Conservation (phyloP, 2,329 filamentous ascomycete species). For the Lasiodiplodia theobromae region DNA sequence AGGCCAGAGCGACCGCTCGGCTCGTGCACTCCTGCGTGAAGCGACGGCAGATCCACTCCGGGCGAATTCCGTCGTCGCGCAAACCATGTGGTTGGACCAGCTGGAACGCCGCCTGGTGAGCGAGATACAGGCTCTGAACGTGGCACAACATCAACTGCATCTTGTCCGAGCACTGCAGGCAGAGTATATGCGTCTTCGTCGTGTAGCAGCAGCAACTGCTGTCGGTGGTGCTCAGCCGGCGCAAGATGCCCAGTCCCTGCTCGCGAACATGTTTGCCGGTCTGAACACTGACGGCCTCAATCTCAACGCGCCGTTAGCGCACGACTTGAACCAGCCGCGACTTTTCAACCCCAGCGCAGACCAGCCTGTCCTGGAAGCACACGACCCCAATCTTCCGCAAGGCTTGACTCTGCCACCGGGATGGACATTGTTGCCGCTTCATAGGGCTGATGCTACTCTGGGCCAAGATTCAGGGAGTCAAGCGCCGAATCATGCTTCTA, state of each 20-base stretch:
- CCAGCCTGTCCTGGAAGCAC: conserved; percentile 42
- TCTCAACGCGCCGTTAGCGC: conserved; percentile 38
- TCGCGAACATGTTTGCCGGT: conserved; percentile 39
- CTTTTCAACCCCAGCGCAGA: conserved; percentile 33
- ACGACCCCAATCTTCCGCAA: conserved; percentile 44
- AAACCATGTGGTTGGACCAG: conserved; percentile 66
- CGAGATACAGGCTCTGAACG: conserved; percentile 69
- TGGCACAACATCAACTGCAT: conserved; percentile 71
- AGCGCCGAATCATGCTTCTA: neutral
- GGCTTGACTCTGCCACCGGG: conserved; percentile 47
- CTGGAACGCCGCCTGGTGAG: conserved; percentile 73
- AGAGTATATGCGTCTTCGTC: conserved; percentile 28
- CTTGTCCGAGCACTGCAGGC: conserved; percentile 61
- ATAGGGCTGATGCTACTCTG: neutral
- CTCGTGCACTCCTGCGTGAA: conserved; percentile 16
- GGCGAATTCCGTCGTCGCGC: conserved; percentile 49
- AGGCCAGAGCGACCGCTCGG: conserved; percentile 1
- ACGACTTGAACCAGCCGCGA: conserved; percentile 26
- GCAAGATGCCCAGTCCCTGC: conserved; percentile 41
- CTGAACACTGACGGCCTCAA: conserved; percentile 39
- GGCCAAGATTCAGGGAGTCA: neutral
- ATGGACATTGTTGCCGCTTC: conserved; percentile 42
- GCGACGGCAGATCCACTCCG: conserved; percentile 15
- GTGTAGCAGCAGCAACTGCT: conserved; percentile 14
- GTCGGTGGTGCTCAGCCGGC: conserved; percentile 35